Percentiles rank a stretch among this genome's conserved stretches.
These are phyloP conservation scores for Trichoderma koningiopsis DNA, from an alignment of 2,329 filamentous ascomycete species.

Conservation along the genomic window DNA sequence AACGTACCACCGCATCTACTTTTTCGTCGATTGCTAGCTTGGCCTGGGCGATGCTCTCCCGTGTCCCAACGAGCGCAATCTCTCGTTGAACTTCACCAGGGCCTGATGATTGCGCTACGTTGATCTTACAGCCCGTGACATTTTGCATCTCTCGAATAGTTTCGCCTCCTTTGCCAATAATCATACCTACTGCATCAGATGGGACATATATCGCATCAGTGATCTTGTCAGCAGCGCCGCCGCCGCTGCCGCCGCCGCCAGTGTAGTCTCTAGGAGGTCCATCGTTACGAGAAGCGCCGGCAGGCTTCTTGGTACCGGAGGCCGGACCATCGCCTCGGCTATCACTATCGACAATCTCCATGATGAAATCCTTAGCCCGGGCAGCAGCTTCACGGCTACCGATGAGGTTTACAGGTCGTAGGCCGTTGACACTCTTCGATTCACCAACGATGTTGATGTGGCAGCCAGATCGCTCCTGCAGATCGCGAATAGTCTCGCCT, in stretches of 20 bases:
- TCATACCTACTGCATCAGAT: slow-evolving; percentile 92
- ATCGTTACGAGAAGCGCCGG: slow-evolving; percentile 37
- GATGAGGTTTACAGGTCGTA: slow-evolving; percentile 88
- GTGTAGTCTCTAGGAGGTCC: slow-evolving; percentile 41
- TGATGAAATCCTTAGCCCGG: slow-evolving; percentile 81
- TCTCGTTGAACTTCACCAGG: slow-evolving; percentile 79
- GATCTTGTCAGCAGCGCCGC: slow-evolving; percentile 63
- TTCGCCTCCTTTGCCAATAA: slow-evolving; percentile 91
- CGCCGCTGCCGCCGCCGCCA: slow-evolving; percentile 35
- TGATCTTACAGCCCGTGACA: slow-evolving; percentile 88
- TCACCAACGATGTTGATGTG: slow-evolving; percentile 95
- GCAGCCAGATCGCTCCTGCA: slow-evolving; percentile 89
- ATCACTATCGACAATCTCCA: slow-evolving; percentile 94
- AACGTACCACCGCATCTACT: slow-evolving; percentile 81
- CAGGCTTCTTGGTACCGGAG: slow-evolving; percentile 35
- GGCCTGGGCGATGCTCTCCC: slow-evolving; percentile 75
- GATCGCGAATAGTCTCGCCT: slow-evolving; percentile 87
- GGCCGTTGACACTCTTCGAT: slow-evolving; percentile 87
- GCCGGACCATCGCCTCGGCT: slow-evolving; percentile 59
- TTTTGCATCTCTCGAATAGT: slow-evolving; percentile 94
- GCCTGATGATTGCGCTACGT: slow-evolving; percentile 79
- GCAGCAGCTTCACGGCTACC: slow-evolving; percentile 74
- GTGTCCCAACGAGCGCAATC: slow-evolving; percentile 79
- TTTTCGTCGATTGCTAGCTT: slow-evolving; percentile 89
- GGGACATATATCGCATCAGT: slow-evolving; percentile 84